Evolutionary conservation across 2,329 filamentous ascomycete species (phyloP), one percentile per base, ranked within the genome.

Genomic region (Aspergillus fructus): DNA sequence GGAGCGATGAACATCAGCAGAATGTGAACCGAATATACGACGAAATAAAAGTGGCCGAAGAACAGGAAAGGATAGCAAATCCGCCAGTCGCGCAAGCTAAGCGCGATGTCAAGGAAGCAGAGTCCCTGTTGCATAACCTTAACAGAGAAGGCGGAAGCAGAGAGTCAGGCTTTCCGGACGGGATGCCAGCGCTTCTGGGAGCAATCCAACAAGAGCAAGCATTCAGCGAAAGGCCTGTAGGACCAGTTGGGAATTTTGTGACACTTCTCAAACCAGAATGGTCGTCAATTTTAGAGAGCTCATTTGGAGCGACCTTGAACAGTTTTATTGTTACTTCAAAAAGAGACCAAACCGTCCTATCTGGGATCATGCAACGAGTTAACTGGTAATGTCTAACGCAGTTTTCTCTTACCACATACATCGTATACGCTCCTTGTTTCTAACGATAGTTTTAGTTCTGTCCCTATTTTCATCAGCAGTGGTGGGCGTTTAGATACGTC

Each of bases 301-400:
- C 84, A 1, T 82, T 96, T 46, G 90, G 90, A n/a, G 74, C 73
- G 3, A 80, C 78, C 0, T 77, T 97, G 33, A 89, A 86, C 60
- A 86, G 84, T 1, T 99, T 97, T 68, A 84, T 96, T 50, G 93
- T 97, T 42, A 87, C 85, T 5, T 91, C 80, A 71, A 91, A 90
- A 67, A 74, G 79, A 12, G 94, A 99, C 69, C 87, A 91, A 70
- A 80, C 81, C n/a, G 80, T 85, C 6, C 79, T 99, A 3, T 82
- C 80, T 15, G 71, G 72, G 3, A 74, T 96, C 63, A 89, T 96
- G 81, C 82, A 82, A 40, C 79, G 78, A 52, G 69, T 82, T 3
- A 76, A 78, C n/a, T 85, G 81, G 76, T 80, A 72, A 64, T 12
- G 15, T 37, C 19, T 13, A 37, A 30, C 34, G 4, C 24, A 9